A percentile compares a stretch with the other conserved stretches of the same genome.
Evolutionary conservation across 2,329 filamentous ascomycete species (phyloP).

Genomic region (Xylaria sp.): DNA sequence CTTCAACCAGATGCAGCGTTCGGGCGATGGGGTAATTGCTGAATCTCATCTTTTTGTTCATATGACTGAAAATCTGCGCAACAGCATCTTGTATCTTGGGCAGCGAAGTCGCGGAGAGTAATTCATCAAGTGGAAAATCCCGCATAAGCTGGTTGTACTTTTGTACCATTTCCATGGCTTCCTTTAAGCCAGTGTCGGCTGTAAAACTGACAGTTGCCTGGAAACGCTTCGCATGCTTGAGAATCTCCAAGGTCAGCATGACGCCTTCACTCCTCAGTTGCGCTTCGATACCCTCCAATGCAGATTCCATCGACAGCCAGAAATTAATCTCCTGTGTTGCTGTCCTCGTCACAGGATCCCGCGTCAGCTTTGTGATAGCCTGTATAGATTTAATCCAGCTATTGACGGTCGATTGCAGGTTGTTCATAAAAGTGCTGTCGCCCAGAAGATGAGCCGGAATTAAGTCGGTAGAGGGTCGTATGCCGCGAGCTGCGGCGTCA

Average conservation of each 20-base stretch:
- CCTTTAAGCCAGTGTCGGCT: constrained; percentile 94
- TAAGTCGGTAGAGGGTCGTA: constrained; percentile 79
- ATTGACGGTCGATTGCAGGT: constrained; percentile 91
- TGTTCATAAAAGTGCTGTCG: constrained; percentile 93
- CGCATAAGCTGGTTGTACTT: constrained; percentile 99
- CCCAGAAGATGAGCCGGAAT: constrained; percentile 81
- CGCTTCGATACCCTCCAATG: constrained; percentile 88
- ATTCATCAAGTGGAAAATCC: constrained; percentile 94
- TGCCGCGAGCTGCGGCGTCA: constrained; percentile 74
- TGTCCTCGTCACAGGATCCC: constrained; percentile 79
- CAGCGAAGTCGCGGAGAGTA: constrained; percentile 90
- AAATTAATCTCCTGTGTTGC: constrained; percentile 99
- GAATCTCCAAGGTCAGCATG: constrained; percentile 87
- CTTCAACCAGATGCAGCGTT: constrained; percentile 93
- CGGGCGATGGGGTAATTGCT: constrained; percentile 94
- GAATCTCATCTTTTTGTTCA: constrained; percentile 98
- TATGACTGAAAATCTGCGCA: constrained; percentile 87
- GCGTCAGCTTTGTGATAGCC: constrained; percentile 91
- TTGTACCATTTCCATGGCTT: constrained; percentile 94
- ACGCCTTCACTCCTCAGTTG: constrained; percentile 92
- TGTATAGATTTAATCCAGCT: constrained; percentile 99
- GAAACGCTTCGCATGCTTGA: constrained; percentile 97
- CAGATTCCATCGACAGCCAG: constrained; percentile 96
- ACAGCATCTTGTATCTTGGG: constrained; percentile 90
- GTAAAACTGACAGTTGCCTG: constrained; percentile 97